A percentile compares a stretch with the other conserved stretches of the same genome.
phyloP scores from a whole-genome alignment of 176 grass and related monocot species.

The Microstegium vimineum region DNA sequence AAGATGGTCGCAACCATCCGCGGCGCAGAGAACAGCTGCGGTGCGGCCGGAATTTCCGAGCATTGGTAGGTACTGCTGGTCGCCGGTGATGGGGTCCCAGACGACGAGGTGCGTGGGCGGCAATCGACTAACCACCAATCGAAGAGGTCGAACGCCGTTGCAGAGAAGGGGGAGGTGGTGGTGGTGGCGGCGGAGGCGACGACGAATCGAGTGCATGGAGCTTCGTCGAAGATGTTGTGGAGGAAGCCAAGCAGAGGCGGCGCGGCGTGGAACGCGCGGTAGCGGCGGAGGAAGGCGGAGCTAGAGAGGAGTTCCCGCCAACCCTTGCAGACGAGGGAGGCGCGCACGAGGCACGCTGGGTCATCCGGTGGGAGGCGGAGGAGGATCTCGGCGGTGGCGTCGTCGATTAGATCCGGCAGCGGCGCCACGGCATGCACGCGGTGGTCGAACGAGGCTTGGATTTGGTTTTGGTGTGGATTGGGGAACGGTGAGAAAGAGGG shows the following conservation, averaged over 20 bases:
- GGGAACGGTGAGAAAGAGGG: background rate
- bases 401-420: conserved; percentile 8
- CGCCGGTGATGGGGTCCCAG: conserved; percentile 11
- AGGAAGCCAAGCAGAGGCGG: conserved; percentile 17
- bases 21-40: conserved; percentile 2
- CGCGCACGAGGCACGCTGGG: background rate
- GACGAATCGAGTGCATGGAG: background rate
- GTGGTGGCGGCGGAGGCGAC: background rate
- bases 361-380: conserved; percentile 9
- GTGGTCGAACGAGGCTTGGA: background rate
- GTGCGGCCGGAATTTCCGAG: background rate
- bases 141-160: background rate
- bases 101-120: background rate
- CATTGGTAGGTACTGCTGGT: background rate
- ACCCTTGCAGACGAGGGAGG: conserved; percentile 19
- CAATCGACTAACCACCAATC: background rate
- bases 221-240: background rate
- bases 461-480: background rate
- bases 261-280: conserved; percentile 7
- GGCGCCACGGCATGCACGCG: background rate
- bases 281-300: conserved; percentile 17
- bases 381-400: background rate
- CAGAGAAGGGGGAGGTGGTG: background rate
- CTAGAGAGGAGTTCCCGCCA: background rate
- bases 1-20: background rate